Conservation (phyloP, 2,329 filamentous ascomycete species). For the Aspergillus sp. region DNA sequence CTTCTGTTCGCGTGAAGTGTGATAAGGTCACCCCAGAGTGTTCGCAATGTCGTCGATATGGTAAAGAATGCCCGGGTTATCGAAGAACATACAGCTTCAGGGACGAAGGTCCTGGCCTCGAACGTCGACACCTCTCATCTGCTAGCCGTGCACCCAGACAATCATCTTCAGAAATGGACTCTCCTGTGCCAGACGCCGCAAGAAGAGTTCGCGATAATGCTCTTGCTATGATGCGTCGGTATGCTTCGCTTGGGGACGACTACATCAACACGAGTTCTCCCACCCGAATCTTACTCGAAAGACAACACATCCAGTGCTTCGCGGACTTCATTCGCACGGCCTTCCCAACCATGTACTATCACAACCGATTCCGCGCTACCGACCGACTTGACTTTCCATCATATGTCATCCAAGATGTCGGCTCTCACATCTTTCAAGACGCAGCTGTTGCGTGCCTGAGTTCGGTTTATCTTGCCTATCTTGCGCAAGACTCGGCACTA, state of each 20-base stretch:
- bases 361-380: conserved; percentile 27
- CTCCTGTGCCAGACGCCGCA: conserved; percentile 11
- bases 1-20: conserved; percentile 32
- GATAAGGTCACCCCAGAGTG: conserved; percentile 46
- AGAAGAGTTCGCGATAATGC: conserved; percentile 24
- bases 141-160: background rate
- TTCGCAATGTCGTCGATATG: conserved; percentile 38
- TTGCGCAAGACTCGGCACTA: conserved; percentile 24
- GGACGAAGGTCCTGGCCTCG: conserved; percentile 37
- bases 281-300: conserved; percentile 3
- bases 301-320: conserved; percentile 16
- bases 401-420: conserved; percentile 25
- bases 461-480: conserved; percentile 26
- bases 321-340: conserved; percentile 27
- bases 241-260: conserved; percentile 6
- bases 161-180: background rate
- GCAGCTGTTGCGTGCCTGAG: conserved; percentile 28
- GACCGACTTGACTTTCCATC: conserved; percentile 23
- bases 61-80: conserved; percentile 38
- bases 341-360: conserved; percentile 29
- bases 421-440: conserved; percentile 24
- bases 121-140: conserved; percentile 26
- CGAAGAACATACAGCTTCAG: conserved; percentile 36
- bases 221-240: conserved; percentile 26
- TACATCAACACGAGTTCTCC: conserved; percentile 1